Base-by-base conservation (phyloP, 75 land plant species). In the Cunninghamia lanceolata region DNA sequence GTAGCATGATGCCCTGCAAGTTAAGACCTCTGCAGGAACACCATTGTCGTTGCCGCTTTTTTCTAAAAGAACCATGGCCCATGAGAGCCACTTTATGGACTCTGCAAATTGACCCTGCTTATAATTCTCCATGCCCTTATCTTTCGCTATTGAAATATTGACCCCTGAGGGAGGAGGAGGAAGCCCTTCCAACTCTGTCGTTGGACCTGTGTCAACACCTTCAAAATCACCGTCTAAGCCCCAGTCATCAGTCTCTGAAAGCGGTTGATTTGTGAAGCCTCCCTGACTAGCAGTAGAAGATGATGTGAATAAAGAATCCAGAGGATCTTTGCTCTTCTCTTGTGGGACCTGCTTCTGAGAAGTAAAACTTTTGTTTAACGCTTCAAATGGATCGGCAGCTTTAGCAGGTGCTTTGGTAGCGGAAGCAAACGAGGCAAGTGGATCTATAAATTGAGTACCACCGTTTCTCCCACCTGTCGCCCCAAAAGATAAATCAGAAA, bases 21-120 rank as follows among this genome's bases (percentile, higher is more conserved):
- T 87, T 28, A 98, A 87, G 39, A 95, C 96, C 77, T 95, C 96
- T 2, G 82, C 32, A 11, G 85, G n/a, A 83, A 45, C 89, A 82
- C 78, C 85, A 54, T 91, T 90, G 11, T 91, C 92, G 25, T 74
- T 50, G 56, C 10, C 84, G 50, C 89, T 54, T 76, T 98, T 95
- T 85, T 95, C 94, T 40, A 95, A 70, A 63, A 98, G 93, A 73
- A 92, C 87, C 35, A 91, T 86, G 15, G 99, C 94, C 99, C 99
- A 98, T 66, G 99, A 94, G 25, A 98, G 89, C 99, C 99, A 98
- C 86, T 98, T 96, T 30, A 98, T 98, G 42, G 99, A 96, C 93
- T 98, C 99, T 35, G 99, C 95, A 89, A 91, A 98, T 84, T 98
- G 99, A 52, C 99, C 99, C 68, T 93, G 93, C 88, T 93, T 98